phyloP scores from a whole-genome alignment of 306 rosid species.

The Carpinus fangiana region DNA sequence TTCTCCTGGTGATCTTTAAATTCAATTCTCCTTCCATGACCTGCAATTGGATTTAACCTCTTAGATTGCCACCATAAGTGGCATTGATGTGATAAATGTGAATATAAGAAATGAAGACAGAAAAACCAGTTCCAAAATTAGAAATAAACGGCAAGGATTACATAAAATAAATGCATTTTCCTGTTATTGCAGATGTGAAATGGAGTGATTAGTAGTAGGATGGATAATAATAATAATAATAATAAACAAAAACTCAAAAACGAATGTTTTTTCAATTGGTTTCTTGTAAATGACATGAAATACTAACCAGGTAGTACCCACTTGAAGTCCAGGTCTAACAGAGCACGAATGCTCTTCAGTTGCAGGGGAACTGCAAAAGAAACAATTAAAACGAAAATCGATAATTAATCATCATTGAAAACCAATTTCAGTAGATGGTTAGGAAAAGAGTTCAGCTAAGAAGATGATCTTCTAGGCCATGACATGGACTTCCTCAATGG shows the following conservation, averaged over 20 bases:
- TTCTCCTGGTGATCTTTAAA: conserved; percentile 19
- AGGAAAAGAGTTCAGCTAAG: not conserved
- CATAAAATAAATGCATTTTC: not conserved
- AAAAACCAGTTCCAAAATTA: not conserved
- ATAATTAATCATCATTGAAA: not conserved
- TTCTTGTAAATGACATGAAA: not conserved
- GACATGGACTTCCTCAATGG: not conserved
- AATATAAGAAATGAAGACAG: not conserved
- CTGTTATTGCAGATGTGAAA: not conserved
- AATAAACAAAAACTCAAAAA: no score
- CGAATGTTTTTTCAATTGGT: no score
- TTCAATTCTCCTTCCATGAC: conserved; percentile 23
- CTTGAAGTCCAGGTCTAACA: conserved; percentile 21
- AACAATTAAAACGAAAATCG: not conserved
- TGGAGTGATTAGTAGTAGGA: not conserved
- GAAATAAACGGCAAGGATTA: not conserved
- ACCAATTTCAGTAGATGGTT: not conserved
- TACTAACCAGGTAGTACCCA: conserved; percentile 18
- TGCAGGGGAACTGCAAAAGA: conserved; percentile 15
- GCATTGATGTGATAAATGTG: not conserved
- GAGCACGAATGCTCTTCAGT: not conserved
- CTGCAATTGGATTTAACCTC: not conserved
- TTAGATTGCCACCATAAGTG: not conserved
- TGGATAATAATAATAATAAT: no score
- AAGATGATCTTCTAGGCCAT: not conserved